Percentiles rank a stretch among this genome's conserved stretches.
Conservation (phyloP, 148 eudicot species). For the Chenopodium berlandieri region DNA sequence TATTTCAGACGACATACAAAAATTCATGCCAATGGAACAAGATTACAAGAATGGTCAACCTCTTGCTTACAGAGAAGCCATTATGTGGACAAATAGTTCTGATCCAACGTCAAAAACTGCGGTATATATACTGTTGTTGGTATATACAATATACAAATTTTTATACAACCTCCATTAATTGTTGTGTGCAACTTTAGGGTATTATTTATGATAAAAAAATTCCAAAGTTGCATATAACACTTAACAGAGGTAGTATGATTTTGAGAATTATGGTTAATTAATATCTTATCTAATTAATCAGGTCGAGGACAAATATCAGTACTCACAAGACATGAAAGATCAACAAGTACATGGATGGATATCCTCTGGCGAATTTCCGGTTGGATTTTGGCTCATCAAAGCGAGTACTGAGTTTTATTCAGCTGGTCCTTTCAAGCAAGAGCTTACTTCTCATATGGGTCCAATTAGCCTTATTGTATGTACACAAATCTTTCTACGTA, state of each 20-base stretch:
- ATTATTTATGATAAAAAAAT: too few relatives aligned
- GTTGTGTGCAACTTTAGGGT: too few relatives aligned
- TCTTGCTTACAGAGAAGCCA: constrained; percentile 66
- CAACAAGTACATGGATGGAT: constrained; percentile 69
- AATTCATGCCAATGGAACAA: constrained; percentile 54
- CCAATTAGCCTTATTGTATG: constrained; percentile 56
- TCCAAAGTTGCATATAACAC: too few relatives aligned
- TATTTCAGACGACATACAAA: constrained; percentile 60
- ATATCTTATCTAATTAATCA: background rate
- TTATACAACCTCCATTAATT: too few relatives aligned
- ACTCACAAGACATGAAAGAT: constrained; percentile 53
- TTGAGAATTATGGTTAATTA: too few relatives aligned
- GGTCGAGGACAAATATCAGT: constrained; percentile 74
- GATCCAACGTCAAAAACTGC: constrained; percentile 39
- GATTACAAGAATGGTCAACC: constrained; percentile 42
- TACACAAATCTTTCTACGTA: background rate
- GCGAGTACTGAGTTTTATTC: constrained; percentile 56
- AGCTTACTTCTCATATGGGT: constrained; percentile 64
- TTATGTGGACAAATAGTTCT: constrained; percentile 47
- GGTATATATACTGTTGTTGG: constrained; percentile 27
- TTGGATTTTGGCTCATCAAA: constrained; percentile 67
- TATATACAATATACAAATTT: too few relatives aligned
- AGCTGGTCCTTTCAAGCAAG: constrained; percentile 68
- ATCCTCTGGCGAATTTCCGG: constrained; percentile 27
- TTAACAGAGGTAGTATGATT: too few relatives aligned